phyloP scores from a whole-genome alignment of 208 protist genomes.

The Phytomonas francai region DNA sequence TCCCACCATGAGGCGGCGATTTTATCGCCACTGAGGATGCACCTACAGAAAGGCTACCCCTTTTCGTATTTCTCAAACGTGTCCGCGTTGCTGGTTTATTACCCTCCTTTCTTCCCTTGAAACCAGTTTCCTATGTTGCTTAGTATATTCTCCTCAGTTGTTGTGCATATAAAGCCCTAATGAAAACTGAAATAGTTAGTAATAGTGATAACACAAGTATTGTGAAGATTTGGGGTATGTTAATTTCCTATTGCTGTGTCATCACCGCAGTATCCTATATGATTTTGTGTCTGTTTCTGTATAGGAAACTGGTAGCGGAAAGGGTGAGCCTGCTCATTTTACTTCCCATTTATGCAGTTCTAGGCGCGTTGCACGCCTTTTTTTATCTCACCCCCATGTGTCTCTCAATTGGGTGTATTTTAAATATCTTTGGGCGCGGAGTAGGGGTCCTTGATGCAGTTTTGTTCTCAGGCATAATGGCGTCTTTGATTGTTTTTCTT shows the following conservation, averaged over 20 bases:
- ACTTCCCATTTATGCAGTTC: constrained; percentile 37
- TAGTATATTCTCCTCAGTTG: neutral
- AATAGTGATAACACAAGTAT: constrained; percentile 15
- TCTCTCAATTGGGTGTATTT: constrained; percentile 55
- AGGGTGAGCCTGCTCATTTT: constrained; percentile 53
- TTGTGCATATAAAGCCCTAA: neutral
- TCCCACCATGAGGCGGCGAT: neutral
- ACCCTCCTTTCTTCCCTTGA: neutral
- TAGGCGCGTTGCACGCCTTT: constrained; percentile 65
- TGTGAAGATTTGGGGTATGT: constrained; percentile 30
- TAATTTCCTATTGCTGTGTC: constrained; percentile 57
- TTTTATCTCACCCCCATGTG: constrained; percentile 48
- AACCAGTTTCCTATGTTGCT: neutral
- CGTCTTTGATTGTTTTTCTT: constrained; percentile 63
- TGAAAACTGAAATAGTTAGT: constrained; percentile 21
- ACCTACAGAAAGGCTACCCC: neutral
- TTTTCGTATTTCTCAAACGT: neutral
- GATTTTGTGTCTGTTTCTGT: constrained; percentile 49
- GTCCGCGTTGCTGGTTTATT: neutral
- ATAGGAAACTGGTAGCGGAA: constrained; percentile 41
- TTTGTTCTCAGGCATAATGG: constrained; percentile 51
- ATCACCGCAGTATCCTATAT: constrained; percentile 47
- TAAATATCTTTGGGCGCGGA: constrained; percentile 42
- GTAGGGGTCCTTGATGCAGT: constrained; percentile 36
- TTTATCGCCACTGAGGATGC: neutral